Base-by-base conservation (phyloP, 352 stramenopile genomes). In the Pythium insidiosum region DNA sequence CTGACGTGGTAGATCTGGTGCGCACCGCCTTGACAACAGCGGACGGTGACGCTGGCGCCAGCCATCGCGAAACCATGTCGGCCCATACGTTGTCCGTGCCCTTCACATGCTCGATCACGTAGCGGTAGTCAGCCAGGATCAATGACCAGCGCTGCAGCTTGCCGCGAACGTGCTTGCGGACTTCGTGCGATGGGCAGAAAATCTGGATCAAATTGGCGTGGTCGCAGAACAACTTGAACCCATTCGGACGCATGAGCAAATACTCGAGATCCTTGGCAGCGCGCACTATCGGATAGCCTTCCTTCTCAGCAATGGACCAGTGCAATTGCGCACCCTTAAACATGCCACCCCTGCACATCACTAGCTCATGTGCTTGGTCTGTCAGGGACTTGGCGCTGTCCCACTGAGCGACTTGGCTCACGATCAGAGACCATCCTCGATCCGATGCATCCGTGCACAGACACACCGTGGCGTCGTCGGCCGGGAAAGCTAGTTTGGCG, bases 151-250 rank as follows among this genome's bases (percentile, higher is more conserved):
- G n/a, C n/a, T n/a, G n/a, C n/a, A n/a, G n/a, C n/a, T n/a, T n/a
- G n/a, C n/a, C n/a, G n/a, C 33, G 16, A 6, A 56, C 47, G 18
- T 56, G 47, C 38, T 56, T 45, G 13, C 21, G 16, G 7, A 47
- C 29, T 25, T 56, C 47, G 4, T 22, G 11, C 2, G 21, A 6
- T 2, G 37, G 37, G 16, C 3, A 43, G 28, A 54, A 54, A n/a
- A 47, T 44, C 6, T 54, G 15, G 38, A 54, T 54, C 21, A 54
- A 35, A 28, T n/a, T n/a, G n/a, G n/a, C n/a, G n/a, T n/a, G n/a
- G n/a, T n/a, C n/a, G n/a, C n/a, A n/a, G n/a, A n/a, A 25, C 5
- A 26, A 15, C 7, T 6, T n/a, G 16, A 42, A 42, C 6, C 36
- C 36, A 13, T 26, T 23, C n/a, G 36, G 16, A 15, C 36, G 19